Conservation (phyloP, 2,329 filamentous ascomycete species). For the Aureobasidium sp. region DNA sequence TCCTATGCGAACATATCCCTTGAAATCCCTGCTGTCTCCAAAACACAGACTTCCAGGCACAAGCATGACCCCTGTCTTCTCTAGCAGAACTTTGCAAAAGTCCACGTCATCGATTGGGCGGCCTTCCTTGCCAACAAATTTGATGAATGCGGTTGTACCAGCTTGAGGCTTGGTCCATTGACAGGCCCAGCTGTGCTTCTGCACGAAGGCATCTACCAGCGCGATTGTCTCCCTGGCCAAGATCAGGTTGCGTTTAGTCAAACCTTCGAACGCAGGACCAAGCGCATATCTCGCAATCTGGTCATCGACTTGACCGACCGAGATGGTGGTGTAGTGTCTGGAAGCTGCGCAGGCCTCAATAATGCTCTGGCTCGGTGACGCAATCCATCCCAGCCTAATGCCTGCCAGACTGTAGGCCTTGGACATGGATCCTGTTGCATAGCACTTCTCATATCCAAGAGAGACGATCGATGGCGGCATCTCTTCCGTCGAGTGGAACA, state of each 20-base stretch:
- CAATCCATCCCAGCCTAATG: too few species aligned
- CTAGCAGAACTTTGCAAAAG: neutral
- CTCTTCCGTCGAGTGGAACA: constrained; percentile 55
- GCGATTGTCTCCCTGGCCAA: neutral
- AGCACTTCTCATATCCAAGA: neutral
- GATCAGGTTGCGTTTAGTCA: too few species aligned
- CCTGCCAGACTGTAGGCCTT: too few species aligned
- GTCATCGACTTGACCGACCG: too few species aligned
- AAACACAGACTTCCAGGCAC: neutral
- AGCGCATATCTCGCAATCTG: too few species aligned
- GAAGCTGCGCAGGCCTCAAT: too few species aligned
- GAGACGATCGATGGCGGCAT: constrained; percentile 31
- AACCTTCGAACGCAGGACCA: too few species aligned
- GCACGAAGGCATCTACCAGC: neutral
- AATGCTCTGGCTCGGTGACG: too few species aligned
- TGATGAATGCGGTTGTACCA: neutral
- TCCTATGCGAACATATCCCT: neutral
- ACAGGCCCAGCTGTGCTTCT: neutral
- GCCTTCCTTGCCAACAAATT: neutral
- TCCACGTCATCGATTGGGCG: neutral
- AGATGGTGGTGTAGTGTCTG: too few species aligned
- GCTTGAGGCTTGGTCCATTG: neutral
- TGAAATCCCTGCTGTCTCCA: neutral
- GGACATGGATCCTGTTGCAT: too few species aligned
- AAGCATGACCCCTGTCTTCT: neutral